Conservation (phyloP, 257 asterid species). For the Jasminum sambac region DNA sequence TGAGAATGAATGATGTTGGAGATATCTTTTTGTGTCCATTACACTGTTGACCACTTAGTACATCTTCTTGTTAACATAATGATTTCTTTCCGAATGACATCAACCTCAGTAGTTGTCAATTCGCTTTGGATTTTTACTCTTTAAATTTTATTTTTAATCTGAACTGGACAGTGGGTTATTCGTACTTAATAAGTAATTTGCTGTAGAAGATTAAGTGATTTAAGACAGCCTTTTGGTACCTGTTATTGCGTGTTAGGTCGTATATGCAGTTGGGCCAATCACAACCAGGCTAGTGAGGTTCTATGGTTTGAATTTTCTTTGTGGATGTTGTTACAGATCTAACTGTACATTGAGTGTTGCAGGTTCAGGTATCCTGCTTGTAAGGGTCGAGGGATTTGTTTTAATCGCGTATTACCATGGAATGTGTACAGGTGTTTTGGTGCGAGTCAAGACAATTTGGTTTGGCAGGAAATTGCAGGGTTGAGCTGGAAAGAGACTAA, state of each 20-base stretch:
- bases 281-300: constrained; percentile 57
- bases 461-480: constrained; percentile 40
- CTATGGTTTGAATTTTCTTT: not conserved
- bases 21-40: not conserved
- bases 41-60: not conserved
- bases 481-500: not conserved
- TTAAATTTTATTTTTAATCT: not conserved
- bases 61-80: not conserved
- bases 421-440: constrained; percentile 70
- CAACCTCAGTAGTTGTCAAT: not conserved
- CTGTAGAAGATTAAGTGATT: not conserved
- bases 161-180: not conserved
- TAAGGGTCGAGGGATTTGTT: constrained; percentile 32
- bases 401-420: constrained; percentile 51
- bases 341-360: constrained; percentile 71
- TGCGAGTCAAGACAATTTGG: constrained; percentile 25
- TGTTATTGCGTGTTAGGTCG: constrained; percentile 34
- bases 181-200: not conserved
- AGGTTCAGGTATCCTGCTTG: constrained; percentile 88
- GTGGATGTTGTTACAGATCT: constrained; percentile 33
- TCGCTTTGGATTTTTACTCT: not conserved
- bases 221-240: not conserved
- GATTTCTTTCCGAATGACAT: not conserved
- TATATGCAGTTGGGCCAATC: constrained; percentile 67
- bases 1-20: not conserved